Evolutionary conservation across 2,329 filamentous ascomycete genomes (phyloP).

Genomic region (Neocucurbitaria cava): DNA sequence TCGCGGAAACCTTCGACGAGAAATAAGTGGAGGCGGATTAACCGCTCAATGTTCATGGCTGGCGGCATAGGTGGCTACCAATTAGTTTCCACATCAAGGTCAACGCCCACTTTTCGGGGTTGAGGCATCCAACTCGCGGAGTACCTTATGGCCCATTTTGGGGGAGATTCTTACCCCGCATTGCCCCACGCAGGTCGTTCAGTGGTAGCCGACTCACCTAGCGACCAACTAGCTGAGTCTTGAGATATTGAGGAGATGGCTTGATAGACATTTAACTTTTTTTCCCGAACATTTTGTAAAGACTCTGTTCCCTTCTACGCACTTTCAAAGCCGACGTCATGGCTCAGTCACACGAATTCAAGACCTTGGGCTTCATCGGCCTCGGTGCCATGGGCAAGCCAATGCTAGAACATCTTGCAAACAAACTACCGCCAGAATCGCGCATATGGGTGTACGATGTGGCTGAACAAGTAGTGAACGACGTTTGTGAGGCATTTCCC

Average conservation of each 20-base stretch:
- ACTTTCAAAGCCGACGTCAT: slow-evolving; percentile 12
- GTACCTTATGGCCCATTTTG: slow-evolving; percentile 1
- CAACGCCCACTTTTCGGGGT: neutral
- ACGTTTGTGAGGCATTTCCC: slow-evolving; percentile 52
- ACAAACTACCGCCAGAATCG: slow-evolving; percentile 53
- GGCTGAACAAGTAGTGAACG: slow-evolving; percentile 51
- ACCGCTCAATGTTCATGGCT: neutral
- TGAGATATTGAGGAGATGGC: neutral
- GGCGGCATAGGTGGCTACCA: neutral
- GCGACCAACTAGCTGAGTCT: neutral
- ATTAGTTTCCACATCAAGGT: neutral
- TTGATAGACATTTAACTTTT: neutral
- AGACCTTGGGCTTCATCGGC: slow-evolving; percentile 59
- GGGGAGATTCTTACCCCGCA: slow-evolving; percentile 15
- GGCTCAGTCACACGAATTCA: slow-evolving; percentile 27
- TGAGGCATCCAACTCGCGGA: neutral
- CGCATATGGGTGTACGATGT: slow-evolving; percentile 60
- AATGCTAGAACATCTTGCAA: slow-evolving; percentile 60
- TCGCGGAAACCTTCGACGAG: neutral
- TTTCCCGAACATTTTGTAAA: too few species aligned
- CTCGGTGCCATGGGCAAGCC: slow-evolving; percentile 64
- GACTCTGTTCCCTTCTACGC: neutral
- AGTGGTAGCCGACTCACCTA: neutral
- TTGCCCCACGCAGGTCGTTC: slow-evolving; percentile 2
- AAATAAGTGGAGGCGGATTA: neutral